Base-by-base conservation (phyloP, 352 stramenopile genomes). In the Pythium brachiatum region DNA sequence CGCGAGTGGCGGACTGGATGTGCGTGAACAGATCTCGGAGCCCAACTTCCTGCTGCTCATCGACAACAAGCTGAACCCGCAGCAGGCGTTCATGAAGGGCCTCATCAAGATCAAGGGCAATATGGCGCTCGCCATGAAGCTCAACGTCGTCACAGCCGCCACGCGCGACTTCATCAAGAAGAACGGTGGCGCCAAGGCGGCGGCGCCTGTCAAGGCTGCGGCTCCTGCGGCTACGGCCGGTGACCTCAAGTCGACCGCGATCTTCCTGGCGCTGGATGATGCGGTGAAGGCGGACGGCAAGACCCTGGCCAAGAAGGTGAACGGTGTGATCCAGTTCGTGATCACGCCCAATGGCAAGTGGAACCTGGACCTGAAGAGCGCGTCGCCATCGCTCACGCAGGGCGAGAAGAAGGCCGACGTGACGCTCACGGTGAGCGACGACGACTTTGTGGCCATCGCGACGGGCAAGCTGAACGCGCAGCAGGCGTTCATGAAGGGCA, bases 41-140 rank as follows among this genome's bases (percentile, higher is more conserved):
- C 69, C 81, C 21, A 90, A 86, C 60, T 92, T 94, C 64, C 57
- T 92, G 46, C 73, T 79, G 57, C 79, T 94, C 56, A 92, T 92
- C 57, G 78, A 82, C 58, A 89, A 89, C 69, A 95, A 97, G 66
- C 73, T 98, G 29, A 97, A 96, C 68, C 89, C 93, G 50, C 93
- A 98, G 72, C 82, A 90, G 75, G 93, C 94, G 38, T 97, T 97
- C 70, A 96, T 98, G 90, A 96, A 97, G 78, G 89, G 90, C 15
- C 84, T 96, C 55, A 74, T 98, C 53, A 97, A 98, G 74, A 94
- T 98, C 66, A 97, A 98, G 74, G 94, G 94, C 55, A 98, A 97
- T 64, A 97, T 97, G 90, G 85, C 81, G 20, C 76, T 98, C 18
- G 94, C 92, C 27, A 97, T 97, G 88, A 98, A 98, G 81, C 79